These are phyloP conservation scores for Nemania sp. DNA, from an alignment of 2,329 filamentous ascomycete genomes.

Conservation along the genomic window DNA sequence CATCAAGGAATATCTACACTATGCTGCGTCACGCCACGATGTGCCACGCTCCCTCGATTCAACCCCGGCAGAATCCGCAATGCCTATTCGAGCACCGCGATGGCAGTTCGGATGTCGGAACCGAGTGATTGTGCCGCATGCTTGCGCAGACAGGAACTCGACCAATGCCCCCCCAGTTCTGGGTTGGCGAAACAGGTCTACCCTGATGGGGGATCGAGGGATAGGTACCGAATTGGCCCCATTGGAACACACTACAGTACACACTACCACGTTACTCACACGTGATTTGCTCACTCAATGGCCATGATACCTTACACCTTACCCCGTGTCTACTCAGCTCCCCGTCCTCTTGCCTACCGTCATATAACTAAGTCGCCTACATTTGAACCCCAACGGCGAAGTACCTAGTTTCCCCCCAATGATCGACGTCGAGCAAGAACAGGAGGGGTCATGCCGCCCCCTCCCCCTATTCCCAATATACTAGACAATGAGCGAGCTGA, in stretches of 20 bases:
- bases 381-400: not conserved
- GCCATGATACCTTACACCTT: not conserved
- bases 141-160: not conserved
- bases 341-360: not conserved
- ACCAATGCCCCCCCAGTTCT: not conserved
- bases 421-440: no score
- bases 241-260: no score
- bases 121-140: not conserved
- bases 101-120: slow-evolving; percentile 2
- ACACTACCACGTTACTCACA: not conserved
- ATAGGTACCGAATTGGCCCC: not conserved
- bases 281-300: not conserved
- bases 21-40: not conserved
- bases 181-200: not conserved
- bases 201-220: not conserved
- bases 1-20: no score
- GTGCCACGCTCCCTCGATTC: not conserved
- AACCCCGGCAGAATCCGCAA: not conserved
- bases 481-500: no score
- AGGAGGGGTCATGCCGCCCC: no score
- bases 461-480: no score
- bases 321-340: no score
- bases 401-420: no score
- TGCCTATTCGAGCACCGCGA: not conserved
- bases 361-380: not conserved